These are phyloP conservation scores for Suhomyces coccinellae DNA, from an alignment of 1,139 yeast genomes.

Conservation along the genomic window DNA sequence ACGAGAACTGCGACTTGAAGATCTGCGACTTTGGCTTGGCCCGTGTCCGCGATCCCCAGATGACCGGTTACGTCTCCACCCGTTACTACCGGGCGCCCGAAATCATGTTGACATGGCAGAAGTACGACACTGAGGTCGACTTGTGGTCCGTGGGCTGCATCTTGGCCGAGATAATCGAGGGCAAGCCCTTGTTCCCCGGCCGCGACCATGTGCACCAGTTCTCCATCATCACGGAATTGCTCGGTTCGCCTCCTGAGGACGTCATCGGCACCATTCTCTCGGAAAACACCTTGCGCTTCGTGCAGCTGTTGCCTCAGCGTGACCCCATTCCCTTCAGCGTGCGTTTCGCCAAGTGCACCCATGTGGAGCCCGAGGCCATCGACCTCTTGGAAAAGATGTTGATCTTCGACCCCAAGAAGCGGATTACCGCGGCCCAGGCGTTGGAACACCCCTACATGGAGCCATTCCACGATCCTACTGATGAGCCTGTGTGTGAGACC, in stretches of 20 bases:
- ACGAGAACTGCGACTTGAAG: constrained; percentile 32
- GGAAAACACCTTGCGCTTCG: constrained; percentile 92
- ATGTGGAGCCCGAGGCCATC: constrained; percentile 88
- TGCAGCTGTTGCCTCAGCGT: constrained; percentile 87
- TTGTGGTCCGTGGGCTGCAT: constrained; percentile 99
- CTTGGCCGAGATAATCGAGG: constrained; percentile 97
- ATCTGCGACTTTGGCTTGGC: constrained; percentile 60
- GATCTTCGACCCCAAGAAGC: constrained; percentile 89
- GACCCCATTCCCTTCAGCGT: constrained; percentile 87
- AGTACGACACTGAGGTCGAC: constrained; percentile 97
- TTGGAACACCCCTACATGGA: constrained; percentile 88
- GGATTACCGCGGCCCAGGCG: constrained; percentile 91
- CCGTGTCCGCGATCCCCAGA: constrained; percentile 95
- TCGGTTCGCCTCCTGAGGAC: constrained; percentile 96
- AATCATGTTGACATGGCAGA: constrained; percentile 99
- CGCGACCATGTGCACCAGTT: constrained; percentile 98
- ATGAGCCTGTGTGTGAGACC: constrained; percentile 91
- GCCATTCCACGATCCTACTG: constrained; percentile 98
- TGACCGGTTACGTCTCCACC: constrained; percentile 98
- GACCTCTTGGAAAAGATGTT: constrained; percentile 88
- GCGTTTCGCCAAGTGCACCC: constrained; percentile 65
- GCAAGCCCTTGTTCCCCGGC: constrained; percentile 98
- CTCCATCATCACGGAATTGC: constrained; percentile 89
- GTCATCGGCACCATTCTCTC: constrained; percentile 95
- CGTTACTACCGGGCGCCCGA: constrained; percentile 98